Evolutionary conservation across 179 eudicot genomes (phyloP), one percentile per base, ranked within the genome.

Genomic region (Heliamphora pulchella): DNA sequence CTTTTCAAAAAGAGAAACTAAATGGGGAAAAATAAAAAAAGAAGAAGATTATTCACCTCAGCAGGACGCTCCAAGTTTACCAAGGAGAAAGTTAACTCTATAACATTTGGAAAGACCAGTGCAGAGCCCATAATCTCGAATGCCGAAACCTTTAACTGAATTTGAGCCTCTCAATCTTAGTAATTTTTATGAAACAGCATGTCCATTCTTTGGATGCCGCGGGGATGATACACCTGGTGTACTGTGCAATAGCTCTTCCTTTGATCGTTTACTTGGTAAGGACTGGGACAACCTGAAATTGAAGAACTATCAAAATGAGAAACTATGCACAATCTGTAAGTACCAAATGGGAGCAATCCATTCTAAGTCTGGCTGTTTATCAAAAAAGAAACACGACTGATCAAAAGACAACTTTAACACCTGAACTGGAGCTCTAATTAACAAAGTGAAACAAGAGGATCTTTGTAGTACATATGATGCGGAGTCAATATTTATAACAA

Each of bases 271-370:
- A 57, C 82, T 83, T 79, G 82, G 77, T 71, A 59, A 15, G 51
- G 82, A 76, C 79, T 64, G 61, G 39, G 79, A 83, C 39, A 63
- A 80, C 80, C 85, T 83, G 77, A 68, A 75, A 80, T 51, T 55
- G 69, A 70, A 58, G 31, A 61, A 79, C 15, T 4, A 71, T 5
- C 51, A 57, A 41, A 79, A 43, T 69, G 5, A 58, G 54, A 44
- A 75, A 43, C 78, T n/a, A 43, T 4, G 14, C 50, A 17, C 67
- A 43, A 18, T 51, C 44, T 72, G 3, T 11, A 51, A 51, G 44
- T 3, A 72, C 58, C 64, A 61, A 2, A 5, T 61, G 62, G n/a
- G 11, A 58, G 3, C 4, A 14, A 18, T 61, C 7, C 22, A 61
- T 61, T 9, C 59, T 17, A 7, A 8, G 11, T 9, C 5, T 58